These are phyloP conservation scores for Boletus subluridellus DNA, from an alignment of 1,284 basidiomycete species.

Conservation along the genomic window DNA sequence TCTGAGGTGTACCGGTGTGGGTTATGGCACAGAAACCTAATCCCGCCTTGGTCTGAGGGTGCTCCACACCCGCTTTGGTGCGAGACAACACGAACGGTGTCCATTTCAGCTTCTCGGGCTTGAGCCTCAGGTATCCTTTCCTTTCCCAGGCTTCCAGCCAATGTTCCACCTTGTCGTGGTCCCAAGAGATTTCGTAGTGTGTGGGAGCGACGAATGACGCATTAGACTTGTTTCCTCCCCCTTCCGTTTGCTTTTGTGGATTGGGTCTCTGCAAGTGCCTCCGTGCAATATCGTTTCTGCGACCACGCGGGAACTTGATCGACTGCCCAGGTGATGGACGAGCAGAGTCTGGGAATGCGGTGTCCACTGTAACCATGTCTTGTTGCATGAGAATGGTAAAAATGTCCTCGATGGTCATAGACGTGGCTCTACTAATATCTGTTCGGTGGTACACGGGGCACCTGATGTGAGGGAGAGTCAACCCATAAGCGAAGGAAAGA, in stretches of 20 bases:
- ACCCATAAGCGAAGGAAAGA: conserved; percentile 8
- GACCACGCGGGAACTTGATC: conserved; percentile 67
- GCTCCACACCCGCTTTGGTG: conserved; percentile 44
- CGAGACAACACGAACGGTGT: conserved; percentile 84
- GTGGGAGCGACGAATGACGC: conserved; percentile 64
- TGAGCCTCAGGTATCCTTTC: conserved; percentile 80
- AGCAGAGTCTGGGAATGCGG: conserved; percentile 47
- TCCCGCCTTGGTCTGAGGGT: conserved; percentile 31
- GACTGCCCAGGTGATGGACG: conserved; percentile 71
- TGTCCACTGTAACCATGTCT: conserved; percentile 69
- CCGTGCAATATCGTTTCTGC: conserved; percentile 62
- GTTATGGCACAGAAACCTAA: conserved; percentile 19
- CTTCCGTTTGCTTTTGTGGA: conserved; percentile 49
- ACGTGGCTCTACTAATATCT: conserved; percentile 87
- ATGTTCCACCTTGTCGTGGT: conserved; percentile 62
- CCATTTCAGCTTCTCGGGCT: conserved; percentile 90
- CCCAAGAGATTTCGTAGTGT: conserved; percentile 76
- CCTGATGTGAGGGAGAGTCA: conserved; percentile 20
- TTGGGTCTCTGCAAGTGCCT: conserved; percentile 58
- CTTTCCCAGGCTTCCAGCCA: conserved; percentile 71
- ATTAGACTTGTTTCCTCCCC: conserved; percentile 40
- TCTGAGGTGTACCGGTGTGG: conserved; percentile 23
- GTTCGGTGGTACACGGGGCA: conserved; percentile 19
- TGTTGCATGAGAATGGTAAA: conserved; percentile 75
- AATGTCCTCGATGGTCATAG: conserved; percentile 90